Evolutionary conservation across 345 rosid genomes (phyloP), one percentile per base, ranked within the genome.

Genomic region (Citropsis articulata): DNA sequence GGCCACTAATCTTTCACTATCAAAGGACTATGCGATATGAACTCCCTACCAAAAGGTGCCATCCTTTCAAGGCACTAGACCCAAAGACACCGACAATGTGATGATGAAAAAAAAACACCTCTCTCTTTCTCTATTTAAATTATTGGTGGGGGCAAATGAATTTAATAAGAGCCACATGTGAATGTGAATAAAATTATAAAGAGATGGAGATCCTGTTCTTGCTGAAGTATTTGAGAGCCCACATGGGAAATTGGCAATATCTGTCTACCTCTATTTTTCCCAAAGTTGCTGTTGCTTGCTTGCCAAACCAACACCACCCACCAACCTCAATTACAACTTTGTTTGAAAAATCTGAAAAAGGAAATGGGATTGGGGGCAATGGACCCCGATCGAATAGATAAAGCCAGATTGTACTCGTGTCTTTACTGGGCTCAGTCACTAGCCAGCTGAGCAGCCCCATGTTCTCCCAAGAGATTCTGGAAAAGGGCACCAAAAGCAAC

Each of bases 61-160:
- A 67, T 24, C 35, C 80, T 87, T 84, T 79, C 12, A 82, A 84
- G 86, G 79, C 82, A 86, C 76, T 63, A 22, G 61, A 56, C 66
- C 76, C 36, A 24, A 7, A 75, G 64, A 38, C 75, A 81, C 83
- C 85, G 72, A 83, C 86, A 76, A 53, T 73, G 33, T 82, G 82
- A 73, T 79, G 78, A 66, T 75, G 80, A 13, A 13, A 76, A 64
- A 81, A 64, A 25, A 14, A 42, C 10, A 42, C 64, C 59, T 65
- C 48, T 78, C 82, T 75, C 73, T n/a, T 75, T 60, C 73, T 45
- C 50, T 45, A 3, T 12, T 12, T 31, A 65, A 83, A 81, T 85
- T 75, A 79, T 79, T 81, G 69, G 71, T 28, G 61, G 64, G 75
- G 25, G 77, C 71, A 63, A 68, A 50, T 22, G 72, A 76, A 71